Conservation (phyloP, 2,329 filamentous ascomycete genomes). For the Emmonsiellopsis sp. region DNA sequence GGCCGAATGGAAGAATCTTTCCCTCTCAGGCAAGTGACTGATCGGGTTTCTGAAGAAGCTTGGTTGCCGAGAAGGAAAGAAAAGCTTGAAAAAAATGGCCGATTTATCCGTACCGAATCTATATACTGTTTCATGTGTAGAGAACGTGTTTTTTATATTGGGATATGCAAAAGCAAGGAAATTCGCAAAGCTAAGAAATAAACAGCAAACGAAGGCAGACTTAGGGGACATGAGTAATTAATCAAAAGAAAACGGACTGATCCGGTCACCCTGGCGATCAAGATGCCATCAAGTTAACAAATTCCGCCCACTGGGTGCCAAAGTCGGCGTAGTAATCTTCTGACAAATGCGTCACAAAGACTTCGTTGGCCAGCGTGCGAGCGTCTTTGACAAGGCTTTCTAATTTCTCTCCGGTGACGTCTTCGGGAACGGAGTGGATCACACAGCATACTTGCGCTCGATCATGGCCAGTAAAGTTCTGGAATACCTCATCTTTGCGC, state of each 20-base stretch:
- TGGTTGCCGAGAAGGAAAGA: too few species aligned
- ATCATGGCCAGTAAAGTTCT: conserved; percentile 21
- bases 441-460: conserved; percentile 26
- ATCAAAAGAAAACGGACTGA: background rate
- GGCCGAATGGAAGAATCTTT: too few species aligned
- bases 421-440: conserved; percentile 29
- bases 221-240: background rate
- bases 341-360: conserved; percentile 32
- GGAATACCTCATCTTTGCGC: conserved; percentile 23
- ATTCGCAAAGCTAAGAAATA: background rate
- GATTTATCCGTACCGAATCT: too few species aligned
- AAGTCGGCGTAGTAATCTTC: conserved; percentile 33
- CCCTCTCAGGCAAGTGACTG: too few species aligned
- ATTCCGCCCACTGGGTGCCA: conserved; percentile 27
- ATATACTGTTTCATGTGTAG: too few species aligned
- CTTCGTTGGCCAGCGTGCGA: conserved; percentile 26
- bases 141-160: too few species aligned
- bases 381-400: conserved; percentile 25
- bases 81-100: too few species aligned
- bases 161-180: too few species aligned
- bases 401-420: conserved; percentile 20
- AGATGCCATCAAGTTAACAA: conserved; percentile 25
- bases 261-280: conserved; percentile 2
- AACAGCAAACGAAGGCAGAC: background rate
- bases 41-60: too few species aligned